These are phyloP conservation scores for Raphanus raphanistrum DNA, from an alignment of 345 rosid species.

Conservation along the genomic window DNA sequence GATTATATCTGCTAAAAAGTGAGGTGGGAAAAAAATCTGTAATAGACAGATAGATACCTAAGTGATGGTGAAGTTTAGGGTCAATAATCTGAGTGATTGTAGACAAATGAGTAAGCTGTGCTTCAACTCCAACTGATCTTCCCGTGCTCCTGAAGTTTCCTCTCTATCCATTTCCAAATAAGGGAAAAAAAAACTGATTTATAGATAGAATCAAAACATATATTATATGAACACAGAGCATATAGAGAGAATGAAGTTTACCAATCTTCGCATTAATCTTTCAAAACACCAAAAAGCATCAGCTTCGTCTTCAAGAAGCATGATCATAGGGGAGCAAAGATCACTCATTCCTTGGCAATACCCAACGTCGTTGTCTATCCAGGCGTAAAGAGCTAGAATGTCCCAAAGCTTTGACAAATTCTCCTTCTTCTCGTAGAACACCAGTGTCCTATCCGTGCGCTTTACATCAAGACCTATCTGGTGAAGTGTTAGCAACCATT, in stretches of 20 bases:
- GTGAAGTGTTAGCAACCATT: slow-evolving; percentile 88
- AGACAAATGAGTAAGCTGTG: slow-evolving; percentile 84
- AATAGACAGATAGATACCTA: slow-evolving; percentile 70
- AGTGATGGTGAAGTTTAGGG: slow-evolving; percentile 95
- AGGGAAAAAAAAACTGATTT: not conserved
- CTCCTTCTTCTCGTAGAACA: slow-evolving; percentile 86
- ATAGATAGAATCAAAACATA: not conserved
- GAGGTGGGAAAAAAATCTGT: not conserved
- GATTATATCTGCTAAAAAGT: not conserved
- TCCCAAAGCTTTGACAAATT: slow-evolving; percentile 96
- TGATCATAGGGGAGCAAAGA: slow-evolving; percentile 98
- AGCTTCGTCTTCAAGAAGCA: slow-evolving; percentile 89
- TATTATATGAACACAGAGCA: not conserved
- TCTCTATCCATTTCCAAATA: slow-evolving; percentile 45
- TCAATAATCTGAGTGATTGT: slow-evolving; percentile 87
- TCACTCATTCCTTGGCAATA: slow-evolving; percentile 99
- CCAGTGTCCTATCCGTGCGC: slow-evolving; percentile 91
- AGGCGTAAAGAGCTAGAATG: slow-evolving; percentile 88
- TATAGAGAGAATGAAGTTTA: slow-evolving; percentile 27
- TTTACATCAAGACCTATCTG: slow-evolving; percentile 97
- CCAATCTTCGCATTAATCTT: slow-evolving; percentile 97
- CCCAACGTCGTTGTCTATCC: slow-evolving; percentile 91
- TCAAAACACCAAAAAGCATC: slow-evolving; percentile 99
- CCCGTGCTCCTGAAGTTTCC: slow-evolving; percentile 92
- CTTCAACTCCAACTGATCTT: slow-evolving; percentile 89